Conservation (phyloP, 805 yeast species). For the Gaillardinia entomophila region DNA sequence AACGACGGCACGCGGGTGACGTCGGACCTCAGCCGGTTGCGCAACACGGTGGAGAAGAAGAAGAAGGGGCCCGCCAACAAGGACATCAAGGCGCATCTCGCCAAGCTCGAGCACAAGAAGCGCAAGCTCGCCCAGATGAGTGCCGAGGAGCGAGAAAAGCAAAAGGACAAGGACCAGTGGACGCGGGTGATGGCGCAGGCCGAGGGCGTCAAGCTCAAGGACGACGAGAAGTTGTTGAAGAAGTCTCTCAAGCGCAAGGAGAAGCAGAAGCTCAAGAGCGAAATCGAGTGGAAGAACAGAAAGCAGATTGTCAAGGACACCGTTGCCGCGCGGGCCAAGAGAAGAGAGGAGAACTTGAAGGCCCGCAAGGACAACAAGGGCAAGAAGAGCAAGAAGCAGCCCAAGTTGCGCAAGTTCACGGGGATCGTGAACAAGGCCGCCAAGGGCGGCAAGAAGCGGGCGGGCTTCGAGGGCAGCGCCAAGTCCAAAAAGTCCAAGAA, state of each 20-base stretch:
- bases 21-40: slow-evolving; percentile 56
- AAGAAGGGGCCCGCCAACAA: slow-evolving; percentile 80
- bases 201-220: slow-evolving; percentile 83
- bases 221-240: slow-evolving; percentile 81
- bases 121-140: slow-evolving; percentile 54
- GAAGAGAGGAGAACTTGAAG: slow-evolving; percentile 87
- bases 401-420: slow-evolving; percentile 61
- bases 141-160: slow-evolving; percentile 52
- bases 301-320: slow-evolving; percentile 72
- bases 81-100: slow-evolving; percentile 79
- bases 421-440: slow-evolving; percentile 43
- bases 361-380: slow-evolving; percentile 84
- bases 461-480: slow-evolving; percentile 87
- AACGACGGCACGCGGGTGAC: slow-evolving; percentile 77
- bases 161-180: slow-evolving; percentile 79
- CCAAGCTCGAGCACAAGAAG: slow-evolving; percentile 68
- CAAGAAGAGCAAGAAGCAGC: slow-evolving; percentile 67
- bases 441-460: slow-evolving; percentile 42
- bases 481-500: slow-evolving; percentile 31
- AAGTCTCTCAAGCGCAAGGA: slow-evolving; percentile 84
- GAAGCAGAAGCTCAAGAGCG: slow-evolving; percentile 77
- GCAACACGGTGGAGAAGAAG: slow-evolving; percentile 42
- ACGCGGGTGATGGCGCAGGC: slow-evolving; percentile 75
- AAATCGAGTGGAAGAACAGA: slow-evolving; percentile 89
- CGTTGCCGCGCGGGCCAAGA: slow-evolving; percentile 68